A percentile compares a stretch with the other conserved stretches of the same genome.
phyloP scores from a whole-genome alignment of 768 basidiomycete genomes.

The Amanita subjunquillea region DNA sequence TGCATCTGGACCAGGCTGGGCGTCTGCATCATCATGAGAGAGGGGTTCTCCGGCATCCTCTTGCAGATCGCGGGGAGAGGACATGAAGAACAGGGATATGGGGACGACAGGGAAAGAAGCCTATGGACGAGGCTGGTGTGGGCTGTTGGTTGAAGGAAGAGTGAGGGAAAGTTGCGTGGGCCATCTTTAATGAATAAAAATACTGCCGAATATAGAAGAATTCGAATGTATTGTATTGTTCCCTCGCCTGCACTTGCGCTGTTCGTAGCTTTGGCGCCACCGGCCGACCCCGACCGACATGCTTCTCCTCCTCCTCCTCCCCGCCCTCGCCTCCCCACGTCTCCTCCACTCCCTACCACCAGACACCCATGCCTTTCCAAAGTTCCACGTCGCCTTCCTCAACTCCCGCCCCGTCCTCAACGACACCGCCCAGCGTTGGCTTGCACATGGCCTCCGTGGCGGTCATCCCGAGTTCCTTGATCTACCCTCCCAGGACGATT shows the following conservation, averaged over 20 bases:
- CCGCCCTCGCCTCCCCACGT: constrained; percentile 24
- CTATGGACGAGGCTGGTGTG: constrained; percentile 19
- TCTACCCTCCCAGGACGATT: constrained; percentile 41
- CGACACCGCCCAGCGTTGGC: constrained; percentile 68
- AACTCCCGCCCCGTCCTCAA: constrained; percentile 67
- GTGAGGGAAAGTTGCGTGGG: constrained; percentile 46
- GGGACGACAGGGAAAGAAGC: constrained; percentile 13
- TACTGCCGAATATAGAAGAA: constrained; percentile 63
- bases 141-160: constrained; percentile 30
- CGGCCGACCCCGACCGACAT: constrained; percentile 16
- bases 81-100: constrained; percentile 36
- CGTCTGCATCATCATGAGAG: constrained; percentile 50
- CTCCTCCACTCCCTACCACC: constrained; percentile 68
- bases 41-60: constrained; percentile 45
- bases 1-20: constrained; percentile 26
- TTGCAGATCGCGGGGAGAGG: constrained; percentile 42
- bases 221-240: constrained; percentile 33
- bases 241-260: constrained; percentile 46
- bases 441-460: constrained; percentile 58
- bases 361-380: constrained; percentile 74
- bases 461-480: constrained; percentile 73
- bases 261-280: constrained; percentile 23
- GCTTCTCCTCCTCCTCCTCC: constrained; percentile 16
- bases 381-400: constrained; percentile 70
- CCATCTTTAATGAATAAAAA: constrained; percentile 72